Evolutionary conservation across 352 stramenopile species (phyloP).

Genomic region (Phytophthora nicotianae): DNA sequence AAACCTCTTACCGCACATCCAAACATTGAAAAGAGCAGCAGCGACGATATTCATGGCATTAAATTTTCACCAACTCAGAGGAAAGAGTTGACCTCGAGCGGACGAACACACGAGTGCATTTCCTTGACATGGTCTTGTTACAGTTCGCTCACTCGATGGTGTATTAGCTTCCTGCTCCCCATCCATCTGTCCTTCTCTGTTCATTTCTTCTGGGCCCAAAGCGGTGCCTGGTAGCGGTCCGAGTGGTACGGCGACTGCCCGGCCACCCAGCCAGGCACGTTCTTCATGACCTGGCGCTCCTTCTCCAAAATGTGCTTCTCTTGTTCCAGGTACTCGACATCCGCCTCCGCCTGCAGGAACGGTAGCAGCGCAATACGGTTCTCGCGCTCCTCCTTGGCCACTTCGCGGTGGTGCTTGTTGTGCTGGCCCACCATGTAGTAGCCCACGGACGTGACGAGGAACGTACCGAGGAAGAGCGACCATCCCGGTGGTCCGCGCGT

Average conservation of each 20-base stretch:
- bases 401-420: constrained; percentile 72
- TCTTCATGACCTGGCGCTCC: constrained; percentile 96
- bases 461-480: constrained; percentile 76
- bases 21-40: constrained; percentile 8
- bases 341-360: constrained; percentile 96
- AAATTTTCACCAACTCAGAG: constrained; percentile 15
- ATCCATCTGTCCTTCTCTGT: not conserved
- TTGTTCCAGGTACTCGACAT: constrained; percentile 89
- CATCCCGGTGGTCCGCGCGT: constrained; percentile 79
- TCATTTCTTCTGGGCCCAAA: constrained; percentile 85
- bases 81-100: constrained; percentile 7
- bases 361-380: constrained; percentile 92
- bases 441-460: constrained; percentile 72
- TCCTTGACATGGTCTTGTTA: constrained; percentile 36
- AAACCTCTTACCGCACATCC: constrained; percentile 14
- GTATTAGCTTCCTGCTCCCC: constrained; percentile 3
- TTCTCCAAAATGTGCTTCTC: constrained; percentile 90
- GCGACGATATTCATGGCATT: constrained; percentile 27
- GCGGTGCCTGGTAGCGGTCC: constrained; percentile 75
- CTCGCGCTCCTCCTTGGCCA: constrained; percentile 89
- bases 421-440: constrained; percentile 82
- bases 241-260: constrained; percentile 91
- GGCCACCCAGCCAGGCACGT: constrained; percentile 92
- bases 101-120: constrained; percentile 22
- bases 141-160: constrained; percentile 16